Conservation (phyloP, 768 basidiomycete species). For the Boletus rufocinnamomeus region DNA sequence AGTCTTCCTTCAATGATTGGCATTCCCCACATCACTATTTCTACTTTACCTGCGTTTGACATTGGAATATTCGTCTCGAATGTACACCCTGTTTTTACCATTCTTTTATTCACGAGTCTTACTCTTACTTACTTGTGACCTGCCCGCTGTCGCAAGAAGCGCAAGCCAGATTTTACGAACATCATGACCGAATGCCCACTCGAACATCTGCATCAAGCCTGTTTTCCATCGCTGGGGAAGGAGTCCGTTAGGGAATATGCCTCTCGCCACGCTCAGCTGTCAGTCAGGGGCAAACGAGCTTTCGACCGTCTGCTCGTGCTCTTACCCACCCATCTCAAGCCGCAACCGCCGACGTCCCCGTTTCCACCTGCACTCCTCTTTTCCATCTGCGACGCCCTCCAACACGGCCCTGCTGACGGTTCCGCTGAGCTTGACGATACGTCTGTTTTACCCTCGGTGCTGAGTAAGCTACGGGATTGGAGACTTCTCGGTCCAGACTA, state of each 20-base stretch:
- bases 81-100: background rate
- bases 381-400: constrained; percentile 26
- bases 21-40: background rate
- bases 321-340: constrained; percentile 14
- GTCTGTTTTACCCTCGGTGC: constrained; percentile 24
- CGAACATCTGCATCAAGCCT: constrained; percentile 6
- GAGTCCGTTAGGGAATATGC: constrained; percentile 4
- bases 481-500: constrained; percentile 22
- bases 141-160: constrained; percentile 9
- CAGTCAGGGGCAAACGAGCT: constrained; percentile 6
- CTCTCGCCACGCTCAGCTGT: constrained; percentile 8
- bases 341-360: background rate
- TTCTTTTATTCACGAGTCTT: constrained; percentile 8
- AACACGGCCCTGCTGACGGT: background rate
- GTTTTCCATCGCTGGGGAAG: background rate
- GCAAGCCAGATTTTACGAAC: constrained; percentile 21
- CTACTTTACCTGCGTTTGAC: background rate
- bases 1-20: constrained; percentile 9
- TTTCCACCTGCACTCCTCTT: constrained; percentile 25
- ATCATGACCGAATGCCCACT: constrained; percentile 21
- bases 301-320: constrained; percentile 21
- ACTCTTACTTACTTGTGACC: constrained; percentile 1
- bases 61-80: constrained; percentile 5
- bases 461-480: constrained; percentile 28
- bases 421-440: background rate